Evolutionary conservation across 2,329 filamentous ascomycete species (phyloP).

Genomic region (Aureobasidium subglaciale): DNA sequence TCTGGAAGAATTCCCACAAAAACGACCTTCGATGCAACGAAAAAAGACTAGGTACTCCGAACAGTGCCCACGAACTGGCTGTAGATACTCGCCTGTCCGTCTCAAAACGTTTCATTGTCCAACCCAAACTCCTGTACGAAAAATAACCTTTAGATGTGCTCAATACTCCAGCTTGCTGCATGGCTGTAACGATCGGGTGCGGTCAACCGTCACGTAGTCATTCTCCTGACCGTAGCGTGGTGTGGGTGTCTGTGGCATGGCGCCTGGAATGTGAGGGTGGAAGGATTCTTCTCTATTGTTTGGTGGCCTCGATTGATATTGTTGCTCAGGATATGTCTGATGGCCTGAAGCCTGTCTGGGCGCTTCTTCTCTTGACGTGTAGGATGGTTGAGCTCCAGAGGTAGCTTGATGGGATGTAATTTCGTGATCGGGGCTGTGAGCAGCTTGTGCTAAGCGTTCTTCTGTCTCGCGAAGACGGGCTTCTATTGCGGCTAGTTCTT

Average conservation of each 20-base stretch:
- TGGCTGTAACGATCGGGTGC: slow-evolving; percentile 17
- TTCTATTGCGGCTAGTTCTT: slow-evolving; percentile 81
- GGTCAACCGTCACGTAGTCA: slow-evolving; percentile 33
- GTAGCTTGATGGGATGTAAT: slow-evolving; percentile 8
- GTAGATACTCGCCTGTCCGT: no score
- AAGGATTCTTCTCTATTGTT: slow-evolving; percentile 11
- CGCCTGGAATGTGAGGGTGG: slow-evolving; percentile 26
- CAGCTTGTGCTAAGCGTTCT: slow-evolving; percentile 52
- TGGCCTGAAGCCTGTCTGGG: not conserved
- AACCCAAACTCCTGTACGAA: slow-evolving; percentile 6
- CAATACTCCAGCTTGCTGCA: not conserved
- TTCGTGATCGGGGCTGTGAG: slow-evolving; percentile 19
- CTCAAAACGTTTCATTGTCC: no score
- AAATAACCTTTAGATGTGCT: not conserved
- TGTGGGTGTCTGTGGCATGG: slow-evolving; percentile 26
- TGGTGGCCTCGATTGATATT: slow-evolving; percentile 1
- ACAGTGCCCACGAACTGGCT: no score
- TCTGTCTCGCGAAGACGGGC: slow-evolving; percentile 79
- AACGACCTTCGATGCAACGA: not conserved
- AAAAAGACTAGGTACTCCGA: no score
- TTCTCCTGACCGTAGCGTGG: slow-evolving; percentile 26
- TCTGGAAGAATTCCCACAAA: not conserved
- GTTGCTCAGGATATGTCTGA: not conserved
- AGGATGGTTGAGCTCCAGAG: not conserved
- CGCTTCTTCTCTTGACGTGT: not conserved